phyloP scores from a whole-genome alignment of 2,329 filamentous ascomycete species.

The Helotiales sp. region DNA sequence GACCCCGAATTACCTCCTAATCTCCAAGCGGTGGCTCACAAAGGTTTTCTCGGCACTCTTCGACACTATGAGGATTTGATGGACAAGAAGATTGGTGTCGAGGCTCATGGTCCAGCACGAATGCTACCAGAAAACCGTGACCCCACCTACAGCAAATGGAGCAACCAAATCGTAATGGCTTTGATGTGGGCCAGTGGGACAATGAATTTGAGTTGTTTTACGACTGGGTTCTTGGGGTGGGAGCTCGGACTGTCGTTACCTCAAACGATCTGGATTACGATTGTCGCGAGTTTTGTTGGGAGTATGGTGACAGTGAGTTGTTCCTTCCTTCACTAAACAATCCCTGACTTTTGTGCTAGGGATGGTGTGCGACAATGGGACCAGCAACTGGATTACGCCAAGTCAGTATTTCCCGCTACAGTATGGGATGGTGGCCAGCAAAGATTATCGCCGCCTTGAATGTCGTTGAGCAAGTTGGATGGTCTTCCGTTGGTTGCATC shows the following conservation, averaged over 20 bases:
- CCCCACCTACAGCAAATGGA: constrained; percentile 26
- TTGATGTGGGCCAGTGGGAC: constrained; percentile 52
- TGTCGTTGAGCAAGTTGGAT: constrained; percentile 29
- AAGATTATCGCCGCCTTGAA: constrained; percentile 48
- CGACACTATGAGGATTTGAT: constrained; percentile 44
- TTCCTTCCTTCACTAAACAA: background rate
- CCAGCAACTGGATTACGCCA: constrained; percentile 51
- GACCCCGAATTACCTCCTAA: constrained; percentile 7
- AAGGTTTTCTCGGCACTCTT: constrained; percentile 38
- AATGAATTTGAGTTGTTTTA: constrained; percentile 52
- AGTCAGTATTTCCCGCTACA: constrained; percentile 50
- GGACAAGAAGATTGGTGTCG: constrained; percentile 49
- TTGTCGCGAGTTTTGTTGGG: constrained; percentile 48
- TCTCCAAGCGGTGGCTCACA: constrained; percentile 1
- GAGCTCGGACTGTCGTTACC: constrained; percentile 47
- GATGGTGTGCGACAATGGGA: constrained; percentile 52
- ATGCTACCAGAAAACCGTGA: constrained; percentile 45
- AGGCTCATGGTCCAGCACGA: constrained; percentile 47
- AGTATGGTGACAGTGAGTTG: constrained; percentile 38
- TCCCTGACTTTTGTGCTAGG: constrained; percentile 26
- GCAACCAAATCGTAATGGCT: constrained; percentile 48
- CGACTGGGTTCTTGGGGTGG: constrained; percentile 51
- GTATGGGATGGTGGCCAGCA: constrained; percentile 51
- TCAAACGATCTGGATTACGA: constrained; percentile 45
- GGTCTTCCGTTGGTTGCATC: constrained; percentile 28